A percentile compares a stretch with the other conserved stretches of the same genome.
phyloP scores from a whole-genome alignment of 768 basidiomycete species.

The Suillus occidentalis region DNA sequence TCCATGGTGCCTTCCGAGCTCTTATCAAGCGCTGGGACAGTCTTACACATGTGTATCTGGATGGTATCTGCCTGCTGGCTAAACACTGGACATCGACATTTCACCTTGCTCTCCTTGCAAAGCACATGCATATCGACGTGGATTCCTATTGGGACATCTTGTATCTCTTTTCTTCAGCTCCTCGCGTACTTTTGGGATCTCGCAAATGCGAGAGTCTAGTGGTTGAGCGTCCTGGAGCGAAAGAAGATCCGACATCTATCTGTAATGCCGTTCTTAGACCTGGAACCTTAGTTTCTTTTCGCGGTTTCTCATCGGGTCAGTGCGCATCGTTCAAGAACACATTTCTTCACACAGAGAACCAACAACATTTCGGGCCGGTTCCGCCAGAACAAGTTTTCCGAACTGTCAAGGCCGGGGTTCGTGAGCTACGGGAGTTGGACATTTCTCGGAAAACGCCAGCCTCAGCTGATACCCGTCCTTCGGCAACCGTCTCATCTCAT shows the following conservation, averaged over 20 bases:
- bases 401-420: background rate
- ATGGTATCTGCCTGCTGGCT: conserved; percentile 7
- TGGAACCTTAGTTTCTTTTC: background rate
- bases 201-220: background rate
- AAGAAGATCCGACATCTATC: background rate
- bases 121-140: conserved; percentile 1
- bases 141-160: background rate
- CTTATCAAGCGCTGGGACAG: conserved; percentile 7
- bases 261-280: background rate
- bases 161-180: background rate
- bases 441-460: background rate
- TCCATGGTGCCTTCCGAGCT: background rate
- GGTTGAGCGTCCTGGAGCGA: background rate
- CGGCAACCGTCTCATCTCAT: background rate
- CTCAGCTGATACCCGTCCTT: background rate
- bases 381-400: background rate
- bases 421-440: background rate
- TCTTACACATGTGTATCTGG: conserved; percentile 6
- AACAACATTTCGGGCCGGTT: background rate
- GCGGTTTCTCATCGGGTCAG: background rate
- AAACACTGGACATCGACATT: background rate
- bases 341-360: background rate
- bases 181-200: background rate
- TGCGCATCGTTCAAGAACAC: background rate
- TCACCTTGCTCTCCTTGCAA: conserved; percentile 3